Base-by-base conservation (phyloP, 805 yeast genomes). In the Ogataea henricii region DNA sequence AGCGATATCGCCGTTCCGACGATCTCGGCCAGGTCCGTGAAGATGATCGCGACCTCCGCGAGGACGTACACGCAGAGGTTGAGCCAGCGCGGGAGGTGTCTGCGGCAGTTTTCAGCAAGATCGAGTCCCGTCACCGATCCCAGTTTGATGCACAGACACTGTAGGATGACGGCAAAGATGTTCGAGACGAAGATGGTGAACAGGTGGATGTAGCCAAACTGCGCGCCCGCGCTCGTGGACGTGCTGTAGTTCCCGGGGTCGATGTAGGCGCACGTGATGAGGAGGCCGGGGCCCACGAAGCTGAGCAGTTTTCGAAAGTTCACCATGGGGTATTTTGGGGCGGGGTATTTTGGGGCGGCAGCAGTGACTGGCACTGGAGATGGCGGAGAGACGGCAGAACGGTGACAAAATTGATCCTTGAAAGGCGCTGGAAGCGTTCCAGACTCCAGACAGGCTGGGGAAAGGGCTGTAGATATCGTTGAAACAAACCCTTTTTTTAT, bases 161-260 rank as follows among this genome's bases (percentile, higher is more conserved):
- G 97, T 23, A 91, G 69, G 41, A 89, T 77, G 23, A 89, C 87
- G 0, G 97, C 97, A 70, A 89, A 83, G 43, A 87, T 63, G 60
- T 89, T 90, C n/a, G 96, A 85, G 48, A 89, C 59, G 43, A 89
- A 72, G 3, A 89, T 77, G 25, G 85, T 76, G 65, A 88, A 87
- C 43, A 90, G 72, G 44, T 89, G 77, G 48, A 85, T 78, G 66
- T 83, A 90, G 61, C 82, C 79, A 59, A 83, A 87, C 46, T 81
- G 76, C 2, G 96, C 91, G 43, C 97, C 97, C 0, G 96, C 89
- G 13, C 88, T 78, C 1, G 90, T 96, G 13, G 94, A 89, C 0
- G 96, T 87, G 37, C 95, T 81, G 67, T 89, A 90, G 66, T 90
- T 90, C 36, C 97, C 97, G 1, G 97, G 96, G 63, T 90, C 97